A percentile compares a stretch with the other conserved stretches of the same genome.
Conservation (phyloP, 2,329 filamentous ascomycete species). For the Diaporthe vexans region DNA sequence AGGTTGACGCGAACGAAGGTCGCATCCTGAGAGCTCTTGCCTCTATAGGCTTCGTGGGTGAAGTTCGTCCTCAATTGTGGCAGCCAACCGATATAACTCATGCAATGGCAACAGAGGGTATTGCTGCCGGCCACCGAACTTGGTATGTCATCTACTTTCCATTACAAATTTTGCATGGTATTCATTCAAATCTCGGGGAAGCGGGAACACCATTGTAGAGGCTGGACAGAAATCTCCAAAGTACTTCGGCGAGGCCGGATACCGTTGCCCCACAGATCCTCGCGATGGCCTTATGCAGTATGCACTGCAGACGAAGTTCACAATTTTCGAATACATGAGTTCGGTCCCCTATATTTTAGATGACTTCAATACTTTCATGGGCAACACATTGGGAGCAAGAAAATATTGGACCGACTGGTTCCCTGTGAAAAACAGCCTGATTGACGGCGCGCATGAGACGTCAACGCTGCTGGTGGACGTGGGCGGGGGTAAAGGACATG, state of each 20-base stretch:
- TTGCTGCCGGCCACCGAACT: conserved; percentile 46
- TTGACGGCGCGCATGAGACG: conserved; percentile 43
- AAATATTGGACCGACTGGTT: conserved; percentile 41
- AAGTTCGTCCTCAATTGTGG: conserved; percentile 46
- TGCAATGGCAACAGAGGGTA: conserved; percentile 47
- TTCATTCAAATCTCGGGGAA: not conserved
- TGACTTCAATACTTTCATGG: conserved; percentile 50
- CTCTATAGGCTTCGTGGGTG: conserved; percentile 45
- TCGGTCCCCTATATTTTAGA: conserved; percentile 43
- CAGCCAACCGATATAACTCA: conserved; percentile 45
- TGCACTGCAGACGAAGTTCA: conserved; percentile 47
- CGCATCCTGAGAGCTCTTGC: conserved; percentile 46
- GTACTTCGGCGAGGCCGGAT: conserved; percentile 46
- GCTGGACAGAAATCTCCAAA: conserved; percentile 45
- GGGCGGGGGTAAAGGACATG: conserved; percentile 43
- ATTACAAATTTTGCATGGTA: not conserved
- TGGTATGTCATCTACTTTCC: conserved; percentile 41
- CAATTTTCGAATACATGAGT: conserved; percentile 44
- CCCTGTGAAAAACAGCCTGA: conserved; percentile 47
- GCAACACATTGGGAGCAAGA: conserved; percentile 48
- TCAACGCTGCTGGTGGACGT: conserved; percentile 46
- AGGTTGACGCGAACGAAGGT: conserved; percentile 31
- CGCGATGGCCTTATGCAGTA: conserved; percentile 48
- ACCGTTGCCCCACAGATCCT: conserved; percentile 46
- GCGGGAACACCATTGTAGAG: conserved; percentile 43